Evolutionary conservation across 371 early-diverging fungal genomes (phyloP).

Genomic region (Choanephora cucurbitarum): DNA sequence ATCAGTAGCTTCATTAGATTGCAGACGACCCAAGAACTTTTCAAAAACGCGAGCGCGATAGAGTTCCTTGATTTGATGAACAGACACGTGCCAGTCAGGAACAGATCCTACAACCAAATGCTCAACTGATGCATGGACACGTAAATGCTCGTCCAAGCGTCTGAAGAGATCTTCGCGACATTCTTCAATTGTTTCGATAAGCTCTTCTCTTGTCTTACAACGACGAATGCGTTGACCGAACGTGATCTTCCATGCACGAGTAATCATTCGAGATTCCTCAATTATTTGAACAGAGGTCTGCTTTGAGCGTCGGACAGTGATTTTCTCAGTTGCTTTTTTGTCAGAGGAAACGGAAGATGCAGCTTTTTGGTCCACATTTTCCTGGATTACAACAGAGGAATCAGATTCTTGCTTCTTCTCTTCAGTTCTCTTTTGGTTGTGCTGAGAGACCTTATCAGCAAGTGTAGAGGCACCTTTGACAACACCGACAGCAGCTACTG

Average conservation of each 20-base stretch:
- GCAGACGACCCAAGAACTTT: constrained; percentile 25
- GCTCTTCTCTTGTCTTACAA: constrained; percentile 32
- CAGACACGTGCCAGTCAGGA: constrained; percentile 34
- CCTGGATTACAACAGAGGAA: background rate
- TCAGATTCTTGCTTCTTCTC: background rate
- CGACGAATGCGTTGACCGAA: constrained; percentile 35
- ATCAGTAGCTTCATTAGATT: constrained; percentile 14
- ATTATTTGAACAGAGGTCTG: constrained; percentile 26
- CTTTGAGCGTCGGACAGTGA: constrained; percentile 20
- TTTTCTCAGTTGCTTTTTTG: constrained; percentile 17
- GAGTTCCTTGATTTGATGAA: constrained; percentile 39
- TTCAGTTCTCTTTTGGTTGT: constrained; percentile 8
- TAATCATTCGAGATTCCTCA: constrained; percentile 32
- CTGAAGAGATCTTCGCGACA: constrained; percentile 34
- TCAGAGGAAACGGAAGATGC: constrained; percentile 17
- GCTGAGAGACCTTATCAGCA: constrained; percentile 16
- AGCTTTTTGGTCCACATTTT: background rate
- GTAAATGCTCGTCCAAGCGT: constrained; percentile 35
- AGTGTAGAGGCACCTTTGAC: constrained; percentile 17
- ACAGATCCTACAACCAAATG: constrained; percentile 21
- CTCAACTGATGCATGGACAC: constrained; percentile 32
- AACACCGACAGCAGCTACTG: constrained; percentile 17
- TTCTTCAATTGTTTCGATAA: constrained; percentile 29
- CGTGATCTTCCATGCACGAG: constrained; percentile 41
- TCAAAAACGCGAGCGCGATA: constrained; percentile 40